Percentiles rank a stretch among this genome's conserved stretches.
These are phyloP conservation scores for Aspergillus ochraceus DNA, from an alignment of 2,329 filamentous ascomycete genomes.

Conservation along the genomic window DNA sequence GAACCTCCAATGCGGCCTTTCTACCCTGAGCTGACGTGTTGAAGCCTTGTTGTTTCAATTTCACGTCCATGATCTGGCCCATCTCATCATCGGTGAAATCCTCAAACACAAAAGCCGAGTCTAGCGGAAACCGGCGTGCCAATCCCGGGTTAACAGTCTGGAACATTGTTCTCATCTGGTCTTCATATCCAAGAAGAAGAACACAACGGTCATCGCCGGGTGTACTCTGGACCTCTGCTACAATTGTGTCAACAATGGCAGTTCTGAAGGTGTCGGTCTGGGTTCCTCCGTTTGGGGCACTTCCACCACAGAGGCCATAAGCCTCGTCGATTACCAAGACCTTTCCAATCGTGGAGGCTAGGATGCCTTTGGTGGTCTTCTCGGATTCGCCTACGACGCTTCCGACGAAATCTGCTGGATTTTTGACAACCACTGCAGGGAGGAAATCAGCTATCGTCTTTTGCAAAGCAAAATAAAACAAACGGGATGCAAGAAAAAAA, in stretches of 20 bases:
- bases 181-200: slow-evolving; percentile 68
- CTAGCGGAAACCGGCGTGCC: slow-evolving; percentile 63
- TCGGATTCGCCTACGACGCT: slow-evolving; percentile 65
- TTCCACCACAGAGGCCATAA: slow-evolving; percentile 60
- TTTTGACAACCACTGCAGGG: slow-evolving; percentile 65
- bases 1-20: slow-evolving; percentile 58
- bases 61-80: slow-evolving; percentile 60
- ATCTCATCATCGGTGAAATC: slow-evolving; percentile 65
- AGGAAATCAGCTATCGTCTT: no score
- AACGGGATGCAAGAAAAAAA: slow-evolving; percentile 7
- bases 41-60: slow-evolving; percentile 60
- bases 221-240: slow-evolving; percentile 69
- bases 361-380: slow-evolving; percentile 68
- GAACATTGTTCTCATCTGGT: slow-evolving; percentile 71
- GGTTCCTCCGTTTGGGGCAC: slow-evolving; percentile 21
- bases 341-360: slow-evolving; percentile 67
- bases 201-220: slow-evolving; percentile 73
- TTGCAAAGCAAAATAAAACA: no score
- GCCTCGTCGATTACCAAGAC: slow-evolving; percentile 80
- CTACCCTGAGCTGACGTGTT: slow-evolving; percentile 54
- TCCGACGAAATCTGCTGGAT: slow-evolving; percentile 72
- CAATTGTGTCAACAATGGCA: slow-evolving; percentile 71
- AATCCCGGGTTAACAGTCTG: slow-evolving; percentile 73
- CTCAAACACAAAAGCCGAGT: slow-evolving; percentile 65
- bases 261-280: slow-evolving; percentile 56